phyloP scores from a whole-genome alignment of 345 rosid genomes.

The Hibiscus tridactylites region DNA sequence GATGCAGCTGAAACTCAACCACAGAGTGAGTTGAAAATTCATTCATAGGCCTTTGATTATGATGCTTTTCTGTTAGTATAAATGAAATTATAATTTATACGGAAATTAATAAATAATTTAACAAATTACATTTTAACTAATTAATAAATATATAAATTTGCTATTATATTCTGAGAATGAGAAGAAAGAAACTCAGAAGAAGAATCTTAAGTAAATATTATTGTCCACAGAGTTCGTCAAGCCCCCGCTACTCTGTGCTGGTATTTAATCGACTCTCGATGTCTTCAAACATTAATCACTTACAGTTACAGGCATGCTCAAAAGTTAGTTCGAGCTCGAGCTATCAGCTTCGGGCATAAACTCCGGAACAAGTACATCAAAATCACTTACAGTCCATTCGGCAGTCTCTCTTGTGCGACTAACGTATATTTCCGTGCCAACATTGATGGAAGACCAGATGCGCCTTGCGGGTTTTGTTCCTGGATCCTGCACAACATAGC shows the following conservation, averaged over 20 bases:
- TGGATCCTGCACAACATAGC: slow-evolving; percentile 27
- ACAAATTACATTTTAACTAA: no score
- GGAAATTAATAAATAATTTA: no score
- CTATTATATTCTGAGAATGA: not conserved
- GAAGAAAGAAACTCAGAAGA: not conserved
- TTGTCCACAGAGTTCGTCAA: not conserved
- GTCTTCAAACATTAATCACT: not conserved
- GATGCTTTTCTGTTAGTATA: no score
- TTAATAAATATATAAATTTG: no score
- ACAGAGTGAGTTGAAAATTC: no score
- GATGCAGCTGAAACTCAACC: no score
- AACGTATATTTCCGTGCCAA: slow-evolving; percentile 45
- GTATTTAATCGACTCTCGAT: not conserved
- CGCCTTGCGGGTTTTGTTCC: slow-evolving; percentile 40
- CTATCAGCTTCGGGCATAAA: slow-evolving; percentile 10
- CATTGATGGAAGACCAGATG: slow-evolving; percentile 35
- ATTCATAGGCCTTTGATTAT: no score
- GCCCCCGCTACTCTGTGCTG: not conserved
- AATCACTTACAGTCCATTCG: slow-evolving; percentile 44
- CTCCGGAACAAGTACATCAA: slow-evolving; percentile 36
- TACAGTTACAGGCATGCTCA: not conserved
- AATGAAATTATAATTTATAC: no score
- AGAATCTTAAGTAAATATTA: not conserved
- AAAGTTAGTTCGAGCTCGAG: not conserved
- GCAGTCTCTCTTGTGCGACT: slow-evolving; percentile 32